phyloP scores from a whole-genome alignment of 2,329 filamentous ascomycete species.

The Hirsutella thompsonii region DNA sequence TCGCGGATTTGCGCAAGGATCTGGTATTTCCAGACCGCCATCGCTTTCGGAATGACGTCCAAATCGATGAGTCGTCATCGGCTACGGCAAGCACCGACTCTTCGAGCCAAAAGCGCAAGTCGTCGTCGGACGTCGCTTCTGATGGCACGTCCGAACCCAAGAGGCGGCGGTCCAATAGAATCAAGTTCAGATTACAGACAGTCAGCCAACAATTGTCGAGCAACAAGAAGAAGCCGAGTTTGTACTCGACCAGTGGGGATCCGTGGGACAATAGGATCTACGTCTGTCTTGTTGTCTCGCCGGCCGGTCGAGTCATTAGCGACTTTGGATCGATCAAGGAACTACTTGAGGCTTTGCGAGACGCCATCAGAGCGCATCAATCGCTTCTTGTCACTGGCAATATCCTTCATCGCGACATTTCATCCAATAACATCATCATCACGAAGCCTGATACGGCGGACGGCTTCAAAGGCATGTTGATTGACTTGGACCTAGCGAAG shows the following conservation, averaged over 20 bases:
- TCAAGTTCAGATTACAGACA: slow-evolving; percentile 3
- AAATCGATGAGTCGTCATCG: slow-evolving; percentile 1
- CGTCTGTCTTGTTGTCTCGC: slow-evolving; percentile 5
- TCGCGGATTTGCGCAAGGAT: slow-evolving; percentile 5
- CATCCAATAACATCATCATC: too few species aligned
- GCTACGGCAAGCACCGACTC: neutral
- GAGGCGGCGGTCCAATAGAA: slow-evolving; percentile 4
- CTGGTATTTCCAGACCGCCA: slow-evolving; percentile 3
- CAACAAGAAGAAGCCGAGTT: slow-evolving; percentile 3
- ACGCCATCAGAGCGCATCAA: slow-evolving; percentile 22
- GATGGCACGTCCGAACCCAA: slow-evolving; percentile 4
- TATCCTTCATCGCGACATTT: slow-evolving; percentile 4
- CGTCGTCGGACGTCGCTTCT: slow-evolving; percentile 2
- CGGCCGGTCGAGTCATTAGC: too few species aligned
- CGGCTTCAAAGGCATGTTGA: too few species aligned
- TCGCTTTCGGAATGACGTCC: slow-evolving; percentile 3
- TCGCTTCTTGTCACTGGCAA: slow-evolving; percentile 16
- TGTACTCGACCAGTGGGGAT: slow-evolving; percentile 5
- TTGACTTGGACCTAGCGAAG: too few species aligned
- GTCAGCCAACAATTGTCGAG: slow-evolving; percentile 1
- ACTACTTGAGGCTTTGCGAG: too few species aligned
- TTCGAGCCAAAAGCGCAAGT: slow-evolving; percentile 3
- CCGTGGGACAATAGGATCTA: slow-evolving; percentile 6
- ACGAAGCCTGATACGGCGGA: too few species aligned
- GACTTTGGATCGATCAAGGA: too few species aligned